A percentile compares a stretch with the other conserved stretches of the same genome.
phyloP scores from a whole-genome alignment of 2,329 filamentous ascomycete genomes.

The Davidsoniella australis region DNA sequence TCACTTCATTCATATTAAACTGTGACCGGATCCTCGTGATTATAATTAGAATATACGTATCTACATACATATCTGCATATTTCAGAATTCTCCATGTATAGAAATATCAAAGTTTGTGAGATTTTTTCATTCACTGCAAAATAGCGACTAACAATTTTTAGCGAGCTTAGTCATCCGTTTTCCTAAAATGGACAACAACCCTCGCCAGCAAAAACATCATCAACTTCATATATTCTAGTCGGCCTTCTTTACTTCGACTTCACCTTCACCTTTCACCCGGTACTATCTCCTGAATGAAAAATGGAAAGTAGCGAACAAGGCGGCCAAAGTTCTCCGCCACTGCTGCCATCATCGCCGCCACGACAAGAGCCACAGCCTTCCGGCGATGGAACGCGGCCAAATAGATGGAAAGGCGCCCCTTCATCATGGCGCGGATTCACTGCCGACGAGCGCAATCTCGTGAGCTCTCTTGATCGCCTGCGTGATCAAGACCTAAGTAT shows the following conservation, averaged over 20 bases:
- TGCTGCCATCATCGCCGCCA: background rate
- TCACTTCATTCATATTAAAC: background rate
- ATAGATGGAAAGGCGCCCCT: conserved; percentile 52
- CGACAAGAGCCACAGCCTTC: background rate
- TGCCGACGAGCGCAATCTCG: conserved; percentile 42
- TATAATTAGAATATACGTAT: background rate
- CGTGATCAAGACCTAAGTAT: conserved; percentile 50
- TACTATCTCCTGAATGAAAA: too few species aligned
- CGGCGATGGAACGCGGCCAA: conserved; percentile 31
- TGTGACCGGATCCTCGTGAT: background rate
- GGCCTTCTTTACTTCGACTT: too few species aligned
- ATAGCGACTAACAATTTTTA: conserved; percentile 2
- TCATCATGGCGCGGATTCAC: conserved; percentile 52
- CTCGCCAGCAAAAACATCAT: background rate
- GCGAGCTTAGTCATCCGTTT: conserved; percentile 5
- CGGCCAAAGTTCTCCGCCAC: background rate
- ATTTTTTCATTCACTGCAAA: background rate
- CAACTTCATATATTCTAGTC: background rate
- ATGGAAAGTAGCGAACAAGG: background rate
- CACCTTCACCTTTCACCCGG: too few species aligned
- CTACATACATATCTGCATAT: background rate
- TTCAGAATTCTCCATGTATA: background rate
- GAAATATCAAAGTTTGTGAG: background rate
- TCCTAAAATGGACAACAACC: background rate
- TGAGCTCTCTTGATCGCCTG: conserved; percentile 43